phyloP scores from a whole-genome alignment of 768 basidiomycete genomes.

The Hemileccinum rubropunctum region DNA sequence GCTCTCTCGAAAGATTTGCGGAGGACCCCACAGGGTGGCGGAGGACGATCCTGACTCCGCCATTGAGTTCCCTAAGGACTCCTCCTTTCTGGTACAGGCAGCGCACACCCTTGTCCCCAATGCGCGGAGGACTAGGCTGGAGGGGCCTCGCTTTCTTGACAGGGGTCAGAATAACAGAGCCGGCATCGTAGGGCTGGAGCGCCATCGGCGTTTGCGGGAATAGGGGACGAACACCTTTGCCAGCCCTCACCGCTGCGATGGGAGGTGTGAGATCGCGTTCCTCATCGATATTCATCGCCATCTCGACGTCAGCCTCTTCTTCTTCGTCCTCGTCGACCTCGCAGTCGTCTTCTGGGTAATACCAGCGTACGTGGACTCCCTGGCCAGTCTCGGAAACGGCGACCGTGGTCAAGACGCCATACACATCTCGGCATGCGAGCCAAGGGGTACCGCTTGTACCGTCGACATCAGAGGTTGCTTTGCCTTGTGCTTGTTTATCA shows the following conservation, averaged over 20 bases:
- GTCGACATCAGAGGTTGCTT: not conserved
- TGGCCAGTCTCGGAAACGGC: slow-evolving; percentile 22
- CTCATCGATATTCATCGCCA: slow-evolving; percentile 14
- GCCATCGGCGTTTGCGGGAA: slow-evolving; percentile 22
- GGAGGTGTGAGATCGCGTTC: slow-evolving; percentile 16
- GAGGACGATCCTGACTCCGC: slow-evolving; percentile 17
- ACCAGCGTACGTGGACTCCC: slow-evolving; percentile 20
- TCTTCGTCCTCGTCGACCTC: slow-evolving; percentile 8
- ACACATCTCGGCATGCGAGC: slow-evolving; percentile 19
- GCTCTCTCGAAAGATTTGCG: slow-evolving; percentile 25
- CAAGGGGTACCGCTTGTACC: slow-evolving; percentile 4
- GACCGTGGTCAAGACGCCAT: slow-evolving; percentile 9
- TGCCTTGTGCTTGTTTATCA: not conserved
- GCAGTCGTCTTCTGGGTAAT: slow-evolving; percentile 10
- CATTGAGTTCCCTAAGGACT: slow-evolving; percentile 11
- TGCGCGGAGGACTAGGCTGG: slow-evolving; percentile 26
- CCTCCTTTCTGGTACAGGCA: slow-evolving; percentile 17
- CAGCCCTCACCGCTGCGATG: not conserved
- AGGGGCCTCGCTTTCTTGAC: slow-evolving; percentile 28
- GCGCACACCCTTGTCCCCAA: slow-evolving; percentile 28
- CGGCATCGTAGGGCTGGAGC: slow-evolving; percentile 23
- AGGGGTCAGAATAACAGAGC: slow-evolving; percentile 30
- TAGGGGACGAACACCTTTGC: not conserved
- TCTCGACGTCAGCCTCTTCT: not conserved
- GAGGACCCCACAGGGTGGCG: slow-evolving; percentile 19